phyloP scores from a whole-genome alignment of 2,329 filamentous ascomycete genomes.

The Aspergillus sp. region DNA sequence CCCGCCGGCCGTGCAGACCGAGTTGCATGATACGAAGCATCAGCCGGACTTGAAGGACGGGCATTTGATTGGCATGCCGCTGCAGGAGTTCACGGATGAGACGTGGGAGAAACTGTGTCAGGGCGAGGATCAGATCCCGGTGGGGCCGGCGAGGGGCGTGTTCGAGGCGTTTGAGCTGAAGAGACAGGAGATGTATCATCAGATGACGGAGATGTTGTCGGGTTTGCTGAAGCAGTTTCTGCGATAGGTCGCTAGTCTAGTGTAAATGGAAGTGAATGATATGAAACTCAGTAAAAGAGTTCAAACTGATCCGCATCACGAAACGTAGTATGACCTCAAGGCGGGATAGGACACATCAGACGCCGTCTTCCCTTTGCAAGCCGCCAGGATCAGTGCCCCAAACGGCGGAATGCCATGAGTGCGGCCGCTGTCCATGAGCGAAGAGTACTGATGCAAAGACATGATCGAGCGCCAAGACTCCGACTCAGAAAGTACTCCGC shows the following conservation, averaged over 20 bases:
- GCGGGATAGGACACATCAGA: conserved; percentile 17
- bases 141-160: conserved; percentile 44
- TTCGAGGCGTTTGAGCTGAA: conserved; percentile 50
- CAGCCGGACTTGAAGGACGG: conserved; percentile 55
- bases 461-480: conserved; percentile 18
- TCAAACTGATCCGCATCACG: not conserved
- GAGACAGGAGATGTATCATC: conserved; percentile 44
- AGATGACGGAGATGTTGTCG: conserved; percentile 24
- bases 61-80: conserved; percentile 53
- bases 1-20: conserved; percentile 58
- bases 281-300: not conserved
- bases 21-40: conserved; percentile 56
- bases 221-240: conserved; percentile 23
- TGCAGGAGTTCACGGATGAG: conserved; percentile 53
- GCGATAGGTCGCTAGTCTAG: conserved; percentile 5
- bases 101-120: conserved; percentile 47
- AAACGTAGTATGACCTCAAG: not conserved
- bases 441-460: conserved; percentile 27
- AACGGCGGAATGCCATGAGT: conserved; percentile 21
- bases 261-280: not conserved
- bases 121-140: conserved; percentile 54
- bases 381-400: conserved; percentile 24
- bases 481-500: not conserved
- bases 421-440: conserved; percentile 21
- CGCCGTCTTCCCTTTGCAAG: conserved; percentile 23